Evolutionary conservation across 768 basidiomycete genomes (phyloP).

Genomic region (Chalciporus piperatus): DNA sequence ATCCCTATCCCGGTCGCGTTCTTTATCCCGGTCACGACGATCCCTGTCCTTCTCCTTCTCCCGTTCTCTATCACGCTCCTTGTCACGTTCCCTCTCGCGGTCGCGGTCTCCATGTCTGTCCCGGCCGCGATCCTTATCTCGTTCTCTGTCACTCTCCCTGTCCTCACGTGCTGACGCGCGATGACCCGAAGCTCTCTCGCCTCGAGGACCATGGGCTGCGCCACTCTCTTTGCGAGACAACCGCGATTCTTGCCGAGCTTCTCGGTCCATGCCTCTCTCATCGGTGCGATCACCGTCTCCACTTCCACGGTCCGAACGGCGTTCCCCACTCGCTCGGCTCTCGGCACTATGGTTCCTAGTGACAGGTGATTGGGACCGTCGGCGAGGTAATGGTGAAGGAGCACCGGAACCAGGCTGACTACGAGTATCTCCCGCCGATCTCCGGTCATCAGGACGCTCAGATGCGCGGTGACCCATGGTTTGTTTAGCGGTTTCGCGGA

Average conservation of each 20-base stretch:
- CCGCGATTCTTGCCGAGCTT: constrained; percentile 44
- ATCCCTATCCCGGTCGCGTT: constrained; percentile 49
- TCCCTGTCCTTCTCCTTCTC: constrained; percentile 39
- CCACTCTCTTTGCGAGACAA: constrained; percentile 43
- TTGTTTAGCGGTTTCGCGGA: constrained; percentile 77
- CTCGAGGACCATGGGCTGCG: constrained; percentile 51
- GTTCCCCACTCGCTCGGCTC: constrained; percentile 69
- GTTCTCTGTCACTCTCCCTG: constrained; percentile 15
- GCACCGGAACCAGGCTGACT: constrained; percentile 50
- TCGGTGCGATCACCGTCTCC: constrained; percentile 46
- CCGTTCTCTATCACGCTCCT: constrained; percentile 42
- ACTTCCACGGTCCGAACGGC: constrained; percentile 51
- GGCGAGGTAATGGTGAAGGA: constrained; percentile 52
- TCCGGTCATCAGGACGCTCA: constrained; percentile 42
- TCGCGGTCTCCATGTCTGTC: constrained; percentile 47
- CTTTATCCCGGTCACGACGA: constrained; percentile 41
- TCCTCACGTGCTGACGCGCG: constrained; percentile 34
- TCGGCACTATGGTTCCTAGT: constrained; percentile 70
- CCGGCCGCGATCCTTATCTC: constrained; percentile 45
- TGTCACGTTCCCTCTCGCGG: constrained; percentile 48
- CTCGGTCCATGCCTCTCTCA: constrained; percentile 54
- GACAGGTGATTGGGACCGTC: constrained; percentile 62
- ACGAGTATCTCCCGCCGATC: constrained; percentile 37
- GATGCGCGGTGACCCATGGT: constrained; percentile 41
- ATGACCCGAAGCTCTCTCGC: constrained; percentile 45